These are phyloP conservation scores for Entamoeba invadens DNA, from an alignment of 208 protist genomes.

Conservation along the genomic window DNA sequence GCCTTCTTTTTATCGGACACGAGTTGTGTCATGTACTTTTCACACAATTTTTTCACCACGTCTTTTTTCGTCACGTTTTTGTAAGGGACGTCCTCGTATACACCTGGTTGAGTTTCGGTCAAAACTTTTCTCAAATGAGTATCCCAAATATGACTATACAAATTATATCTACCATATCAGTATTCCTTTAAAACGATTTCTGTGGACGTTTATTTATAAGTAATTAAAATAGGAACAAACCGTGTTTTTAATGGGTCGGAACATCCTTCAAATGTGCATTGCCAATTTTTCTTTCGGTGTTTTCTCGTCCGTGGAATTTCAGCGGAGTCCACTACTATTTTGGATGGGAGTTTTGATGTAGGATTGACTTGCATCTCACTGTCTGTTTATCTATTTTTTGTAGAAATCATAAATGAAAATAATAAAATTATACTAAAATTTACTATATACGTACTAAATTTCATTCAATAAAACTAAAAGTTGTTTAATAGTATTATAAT, in stretches of 20 bases:
- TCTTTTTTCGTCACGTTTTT: neutral
- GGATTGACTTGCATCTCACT: neutral
- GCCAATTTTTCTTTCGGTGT: neutral
- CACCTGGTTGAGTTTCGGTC: neutral
- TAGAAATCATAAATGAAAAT: too few species aligned
- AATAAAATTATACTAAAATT: too few species aligned
- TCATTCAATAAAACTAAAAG: too few species aligned
- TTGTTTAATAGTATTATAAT: too few species aligned
- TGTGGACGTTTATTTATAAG: too few species aligned
- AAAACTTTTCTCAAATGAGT: neutral
- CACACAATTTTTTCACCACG: neutral
- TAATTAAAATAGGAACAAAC: too few species aligned
- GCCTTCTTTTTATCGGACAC: neutral
- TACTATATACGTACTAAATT: too few species aligned
- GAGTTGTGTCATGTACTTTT: neutral
- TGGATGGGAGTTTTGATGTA: neutral
- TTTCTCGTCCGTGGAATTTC: neutral
- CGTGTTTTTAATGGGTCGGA: neutral
- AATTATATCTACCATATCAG: neutral
- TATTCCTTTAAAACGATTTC: too few species aligned
- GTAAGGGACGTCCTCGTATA: neutral
- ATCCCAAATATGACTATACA: neutral
- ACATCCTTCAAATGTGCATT: neutral
- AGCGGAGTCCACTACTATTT: neutral
- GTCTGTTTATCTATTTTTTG: too few species aligned